phyloP scores from a whole-genome alignment of 768 basidiomycete species.

The Dacryopinax spathularia region DNA sequence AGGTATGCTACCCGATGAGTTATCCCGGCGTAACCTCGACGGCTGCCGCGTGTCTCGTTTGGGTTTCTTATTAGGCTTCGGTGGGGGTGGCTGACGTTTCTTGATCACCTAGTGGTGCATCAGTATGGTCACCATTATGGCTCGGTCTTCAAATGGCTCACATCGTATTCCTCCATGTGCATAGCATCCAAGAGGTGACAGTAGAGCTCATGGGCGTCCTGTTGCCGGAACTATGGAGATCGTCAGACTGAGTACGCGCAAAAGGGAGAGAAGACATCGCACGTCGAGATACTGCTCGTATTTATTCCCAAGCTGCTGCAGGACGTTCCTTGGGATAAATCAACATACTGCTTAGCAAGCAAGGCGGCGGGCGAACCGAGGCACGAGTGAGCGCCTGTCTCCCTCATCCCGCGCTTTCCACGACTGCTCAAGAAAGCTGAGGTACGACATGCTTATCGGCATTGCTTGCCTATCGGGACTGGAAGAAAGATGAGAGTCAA shows the following conservation, averaged over 20 bases:
- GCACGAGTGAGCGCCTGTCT: slow-evolving; percentile 42
- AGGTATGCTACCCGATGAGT: neutral
- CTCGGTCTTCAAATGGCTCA: slow-evolving; percentile 24
- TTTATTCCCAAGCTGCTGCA: slow-evolving; percentile 59
- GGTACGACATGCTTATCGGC: slow-evolving; percentile 57
- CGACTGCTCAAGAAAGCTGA: slow-evolving; percentile 43
- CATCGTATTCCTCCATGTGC: slow-evolving; percentile 89
- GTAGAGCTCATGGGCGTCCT: slow-evolving; percentile 90
- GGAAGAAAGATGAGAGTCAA: slow-evolving; percentile 44
- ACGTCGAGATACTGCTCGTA: slow-evolving; percentile 84
- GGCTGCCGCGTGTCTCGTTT: neutral
- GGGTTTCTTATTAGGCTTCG: slow-evolving; percentile 29
- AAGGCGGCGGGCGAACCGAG: slow-evolving; percentile 28
- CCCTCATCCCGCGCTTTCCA: slow-evolving; percentile 47
- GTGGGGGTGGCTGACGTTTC: slow-evolving; percentile 41
- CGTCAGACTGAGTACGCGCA: neutral
- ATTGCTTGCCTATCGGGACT: slow-evolving; percentile 42
- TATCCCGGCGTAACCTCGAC: neutral
- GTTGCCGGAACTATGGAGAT: slow-evolving; percentile 53
- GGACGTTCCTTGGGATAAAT: slow-evolving; percentile 35
- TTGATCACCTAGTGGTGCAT: slow-evolving; percentile 55
- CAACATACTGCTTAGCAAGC: neutral
- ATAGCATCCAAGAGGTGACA: slow-evolving; percentile 80
- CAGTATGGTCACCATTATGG: neutral
- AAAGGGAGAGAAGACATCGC: slow-evolving; percentile 4